Evolutionary conservation across 2,329 filamentous ascomycete genomes (phyloP), one percentile per base, ranked within the genome.

Genomic region (Pseudogymnoascus pannorum): DNA sequence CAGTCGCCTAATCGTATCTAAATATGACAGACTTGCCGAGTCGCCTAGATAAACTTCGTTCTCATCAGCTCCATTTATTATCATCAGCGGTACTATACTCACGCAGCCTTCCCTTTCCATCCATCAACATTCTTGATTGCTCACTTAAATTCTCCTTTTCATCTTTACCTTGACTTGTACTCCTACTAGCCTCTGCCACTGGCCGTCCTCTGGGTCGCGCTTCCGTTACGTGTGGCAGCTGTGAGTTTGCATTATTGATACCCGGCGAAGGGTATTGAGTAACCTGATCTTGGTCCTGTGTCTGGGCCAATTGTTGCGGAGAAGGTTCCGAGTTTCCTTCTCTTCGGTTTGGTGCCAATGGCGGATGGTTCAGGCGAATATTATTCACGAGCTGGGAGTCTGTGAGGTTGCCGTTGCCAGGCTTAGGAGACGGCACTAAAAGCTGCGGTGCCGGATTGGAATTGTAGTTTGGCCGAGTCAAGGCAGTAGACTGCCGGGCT

Each of bases 1-100:
- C 24, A 68, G 66, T 58, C 66, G 61, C 60, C 69, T 59, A 26
- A 69, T 67, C 8, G 67, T 42, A 44, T 71, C 67, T n/a, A 71
- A 57, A 57, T 67, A 70, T 24, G 68, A 69, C 18, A 70, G 51
- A 3, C 65, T 65, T 6, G 67, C 66, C 2, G 68, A 71, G 24
- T 71, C 67, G n/a, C 68, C 68, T 31, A 70, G 61, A 60, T 70
- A 71, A 35, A 69, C 66, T 63, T 24, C 38, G 29, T 14, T 6
- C 35, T 16, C 8, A 36, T 9, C 6, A 16, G 24, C 48, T 16
- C 40, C 12, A 12, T 40, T 12, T 3, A 38, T 54, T n/a, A 14
- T 22, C 24, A 42, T 33, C 2, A 29, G 3, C 4, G 36, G 18
- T 14, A 22, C 14, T 11, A 7, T n/a, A 61, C 42, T 12, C 26